Evolutionary conservation across 2,329 filamentous ascomycete genomes (phyloP).

Genomic region (Pyricularia grisea): DNA sequence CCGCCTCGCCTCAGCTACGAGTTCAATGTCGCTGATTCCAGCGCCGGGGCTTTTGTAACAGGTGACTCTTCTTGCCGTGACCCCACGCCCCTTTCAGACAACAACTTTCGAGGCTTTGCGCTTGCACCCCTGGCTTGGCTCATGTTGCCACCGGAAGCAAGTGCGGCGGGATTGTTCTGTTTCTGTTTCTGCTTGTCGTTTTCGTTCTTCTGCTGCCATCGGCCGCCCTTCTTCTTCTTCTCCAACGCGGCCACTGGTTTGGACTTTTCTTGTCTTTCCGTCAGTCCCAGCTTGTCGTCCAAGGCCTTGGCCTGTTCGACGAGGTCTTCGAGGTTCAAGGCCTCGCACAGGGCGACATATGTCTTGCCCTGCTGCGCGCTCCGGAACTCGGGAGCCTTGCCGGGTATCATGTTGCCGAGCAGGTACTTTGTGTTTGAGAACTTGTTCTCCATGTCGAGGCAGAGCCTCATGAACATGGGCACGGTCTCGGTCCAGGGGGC

Average conservation of each 20-base stretch:
- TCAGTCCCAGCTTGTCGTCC: constrained; percentile 53
- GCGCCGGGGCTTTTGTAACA: background rate
- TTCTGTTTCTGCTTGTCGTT: constrained; percentile 22
- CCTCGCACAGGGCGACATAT: constrained; percentile 60
- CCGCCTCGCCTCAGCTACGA: background rate
- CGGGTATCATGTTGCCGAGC: constrained; percentile 75
- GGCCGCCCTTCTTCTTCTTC: background rate
- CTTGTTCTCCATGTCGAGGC: constrained; percentile 73
- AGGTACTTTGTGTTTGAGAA: constrained; percentile 92
- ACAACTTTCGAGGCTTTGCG: constrained; percentile 8
- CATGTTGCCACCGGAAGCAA: constrained; percentile 36
- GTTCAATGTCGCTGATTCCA: background rate
- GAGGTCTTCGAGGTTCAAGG: constrained; percentile 52
- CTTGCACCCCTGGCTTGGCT: constrained; percentile 24
- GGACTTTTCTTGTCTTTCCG: constrained; percentile 26
- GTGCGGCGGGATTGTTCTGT: constrained; percentile 25
- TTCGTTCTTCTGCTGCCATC: constrained; percentile 15
- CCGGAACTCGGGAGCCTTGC: constrained; percentile 58
- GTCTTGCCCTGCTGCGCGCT: constrained; percentile 56
- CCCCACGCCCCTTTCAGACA: constrained; percentile 20
- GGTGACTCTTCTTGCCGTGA: background rate
- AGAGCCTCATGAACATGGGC: constrained; percentile 61
- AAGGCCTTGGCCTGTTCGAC: constrained; percentile 52
- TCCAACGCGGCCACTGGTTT: constrained; percentile 24
- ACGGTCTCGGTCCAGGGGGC: constrained; percentile 71